Conservation (phyloP, 495 filamentous ascomycete genomes). For the Talaromyces stipitatus region DNA sequence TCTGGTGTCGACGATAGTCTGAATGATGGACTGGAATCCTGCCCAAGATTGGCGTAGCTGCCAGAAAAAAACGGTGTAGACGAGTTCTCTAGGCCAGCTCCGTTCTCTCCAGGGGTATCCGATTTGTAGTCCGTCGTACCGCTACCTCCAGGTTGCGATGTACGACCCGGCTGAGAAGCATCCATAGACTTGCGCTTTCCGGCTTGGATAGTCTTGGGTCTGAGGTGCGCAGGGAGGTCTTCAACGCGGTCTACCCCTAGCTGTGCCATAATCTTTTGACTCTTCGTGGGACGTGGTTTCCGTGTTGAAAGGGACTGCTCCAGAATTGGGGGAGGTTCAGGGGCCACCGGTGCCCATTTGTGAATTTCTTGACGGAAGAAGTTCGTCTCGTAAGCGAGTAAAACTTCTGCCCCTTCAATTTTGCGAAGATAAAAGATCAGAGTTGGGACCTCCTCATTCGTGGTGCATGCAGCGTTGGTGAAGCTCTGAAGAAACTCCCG, state of each 20-base stretch:
- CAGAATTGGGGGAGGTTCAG: slow-evolving; percentile 69
- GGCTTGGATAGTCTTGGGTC: slow-evolving; percentile 63
- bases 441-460: slow-evolving; percentile 75
- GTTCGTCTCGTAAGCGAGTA: slow-evolving; percentile 88
- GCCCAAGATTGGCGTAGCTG: slow-evolving; percentile 29
- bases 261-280: slow-evolving; percentile 89
- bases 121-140: slow-evolving; percentile 16
- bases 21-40: slow-evolving; percentile 25
- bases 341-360: slow-evolving; percentile 90
- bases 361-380: slow-evolving; percentile 96
- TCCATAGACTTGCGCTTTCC: slow-evolving; percentile 39
- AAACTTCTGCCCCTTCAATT: slow-evolving; percentile 94
- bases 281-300: slow-evolving; percentile 94
- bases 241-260: slow-evolving; percentile 82
- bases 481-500: slow-evolving; percentile 71
- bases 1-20: slow-evolving; percentile 16
- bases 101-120: slow-evolving; percentile 15
- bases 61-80: slow-evolving; percentile 28
- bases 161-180: slow-evolving; percentile 13
- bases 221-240: slow-evolving; percentile 72
- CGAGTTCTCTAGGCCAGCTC: slow-evolving; percentile 26
- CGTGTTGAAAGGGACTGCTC: slow-evolving; percentile 86
- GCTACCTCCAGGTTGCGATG: slow-evolving; percentile 22
- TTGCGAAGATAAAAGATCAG: slow-evolving; percentile 98
- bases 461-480: slow-evolving; percentile 73